Base-by-base conservation (phyloP, 768 basidiomycete species). In the Bullera alba region DNA sequence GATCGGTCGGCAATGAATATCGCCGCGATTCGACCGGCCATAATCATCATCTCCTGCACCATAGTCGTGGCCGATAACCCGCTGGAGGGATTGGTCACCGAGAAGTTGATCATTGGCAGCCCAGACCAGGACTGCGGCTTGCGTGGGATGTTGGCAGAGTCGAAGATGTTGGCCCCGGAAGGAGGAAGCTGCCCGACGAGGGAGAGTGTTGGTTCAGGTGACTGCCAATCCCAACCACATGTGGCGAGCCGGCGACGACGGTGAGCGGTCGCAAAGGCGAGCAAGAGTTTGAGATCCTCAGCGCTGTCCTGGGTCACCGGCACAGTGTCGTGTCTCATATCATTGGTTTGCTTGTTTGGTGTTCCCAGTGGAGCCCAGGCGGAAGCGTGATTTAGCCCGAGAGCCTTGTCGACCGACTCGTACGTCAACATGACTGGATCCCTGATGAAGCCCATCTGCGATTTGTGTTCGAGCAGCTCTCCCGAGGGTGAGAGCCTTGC, bases 1-100 rank as follows among this genome's bases (percentile, higher is more conserved):
- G 75, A 74, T 15, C 75, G 77, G 8, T 85, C 83, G 17, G 66
- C 54, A 49, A 80, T 80, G 74, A 87, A 90, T 34, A 74, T 76
- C 23, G 90, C 92, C 0, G 85, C 83, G 0, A 83, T 76, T 2
- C 83, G 81, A 42, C 81, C 83, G 0, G 87, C 89, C 16, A 83
- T 63, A 63, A 89, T 85, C 84, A 91, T 91, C 60, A 78, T 76
- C 70, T 95, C 90, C 0, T 83, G 76, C 10, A 99, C 81, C 46
- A 88, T 61, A 10, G 35, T 21, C 25, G 16, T 16, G 1, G 60
- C 50, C 15, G 41, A 22, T 15, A 35, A 16, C 14, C 32, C 28
- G 19, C 19, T 30, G 16, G 30, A 36, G 4, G 29, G 5, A 2
- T 26, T 14, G 17, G 36, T 28, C 34, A 57, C 46, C 1, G 53